Base-by-base conservation (phyloP, 192 early-diverging fungal genomes). In the Rhizoclosmatium sp. region DNA sequence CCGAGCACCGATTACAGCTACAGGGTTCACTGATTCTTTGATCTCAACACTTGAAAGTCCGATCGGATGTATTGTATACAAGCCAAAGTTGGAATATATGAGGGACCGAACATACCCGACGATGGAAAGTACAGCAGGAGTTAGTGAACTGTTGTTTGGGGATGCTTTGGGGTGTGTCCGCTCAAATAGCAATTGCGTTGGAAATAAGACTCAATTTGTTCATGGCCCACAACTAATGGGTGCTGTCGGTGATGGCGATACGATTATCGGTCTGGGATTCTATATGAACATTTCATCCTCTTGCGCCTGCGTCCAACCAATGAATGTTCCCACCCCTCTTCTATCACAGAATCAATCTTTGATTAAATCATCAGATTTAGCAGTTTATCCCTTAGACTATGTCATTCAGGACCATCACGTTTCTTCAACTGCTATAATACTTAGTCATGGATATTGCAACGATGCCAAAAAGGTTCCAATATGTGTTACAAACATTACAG, bases 161-260 rank as follows among this genome's bases (percentile, higher is more conserved):
- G 46, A 60, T 19, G 12, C 60, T 3, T 49, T 75, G 66, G 74
- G 74, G 5, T 75, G 74, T 47, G 40, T 75, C 12, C 56, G 74
- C 4, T 31, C 74, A n/a, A 31, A 12, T 21, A 12, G n/a, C 16
- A n/a, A 41, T 31, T 65, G 61, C 44, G 12, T 19, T 65, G 74
- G 42, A 4, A 12, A 14, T 39, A 47, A 47, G 4, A 42, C 74
- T 21, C n/a, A 31, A 16, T 65, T 64, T 16, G n/a, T 64, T 19
- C 23, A 45, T 64, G 74, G 74, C 14, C 74, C 74, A n/a, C 74
- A 75, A 31, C 59, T 75, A 10, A 4, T 46, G 3, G 74, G 61
- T 23, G 44, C 44, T 5, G 60, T 75, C 16, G 59, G 42, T 10
- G 23, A 10, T 16, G 62, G 74, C 3, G 74, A 75, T 47, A 46